These are phyloP conservation scores for Phytopythium mirpurense DNA, from an alignment of 352 stramenopile species.

Conservation along the genomic window DNA sequence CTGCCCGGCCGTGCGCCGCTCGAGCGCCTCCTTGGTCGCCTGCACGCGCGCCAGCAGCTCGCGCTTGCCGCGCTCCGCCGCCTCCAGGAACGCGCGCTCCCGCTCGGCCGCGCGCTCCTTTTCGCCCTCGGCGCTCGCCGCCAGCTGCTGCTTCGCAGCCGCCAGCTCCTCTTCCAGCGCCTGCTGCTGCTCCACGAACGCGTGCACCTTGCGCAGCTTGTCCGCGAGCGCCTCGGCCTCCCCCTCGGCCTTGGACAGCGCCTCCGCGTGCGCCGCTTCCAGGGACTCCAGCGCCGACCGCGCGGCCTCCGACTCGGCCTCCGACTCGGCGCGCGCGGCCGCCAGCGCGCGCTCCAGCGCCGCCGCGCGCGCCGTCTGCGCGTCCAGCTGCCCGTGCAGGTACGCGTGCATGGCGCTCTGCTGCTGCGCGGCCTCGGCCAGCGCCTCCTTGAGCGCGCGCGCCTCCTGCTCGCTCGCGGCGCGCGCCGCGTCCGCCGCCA, in stretches of 20 bases:
- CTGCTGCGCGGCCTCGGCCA: conserved; percentile 40
- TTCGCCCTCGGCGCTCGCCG: background rate
- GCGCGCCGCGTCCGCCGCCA: conserved; percentile 24
- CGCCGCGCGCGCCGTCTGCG: conserved; percentile 60
- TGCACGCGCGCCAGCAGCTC: conserved; percentile 55
- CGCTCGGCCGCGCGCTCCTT: conserved; percentile 32
- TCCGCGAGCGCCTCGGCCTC: conserved; percentile 15
- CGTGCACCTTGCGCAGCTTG: conserved; percentile 41
- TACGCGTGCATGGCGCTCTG: conserved; percentile 87
- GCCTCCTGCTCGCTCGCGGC: conserved; percentile 37
- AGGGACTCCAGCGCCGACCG: conserved; percentile 11
- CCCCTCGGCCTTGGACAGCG: conserved; percentile 11
- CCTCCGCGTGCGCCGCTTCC: conserved; percentile 2
- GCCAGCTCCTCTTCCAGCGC: conserved; percentile 34
- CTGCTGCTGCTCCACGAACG: conserved; percentile 50
- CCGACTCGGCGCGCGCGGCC: conserved; percentile 5
- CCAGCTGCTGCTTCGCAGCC: conserved; percentile 35
- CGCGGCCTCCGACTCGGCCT: conserved; percentile 7
- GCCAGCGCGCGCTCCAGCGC: conserved; percentile 36
- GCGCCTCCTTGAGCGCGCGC: conserved; percentile 32
- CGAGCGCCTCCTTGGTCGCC: conserved; percentile 46
- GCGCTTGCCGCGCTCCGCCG: conserved; percentile 65
- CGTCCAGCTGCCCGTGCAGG: conserved; percentile 80
- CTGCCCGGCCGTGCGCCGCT: conserved; percentile 59
- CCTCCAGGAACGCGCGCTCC: conserved; percentile 54